Evolutionary conservation across 139 green algal species (phyloP).

Genomic region (Yamagishiella unicocca): DNA sequence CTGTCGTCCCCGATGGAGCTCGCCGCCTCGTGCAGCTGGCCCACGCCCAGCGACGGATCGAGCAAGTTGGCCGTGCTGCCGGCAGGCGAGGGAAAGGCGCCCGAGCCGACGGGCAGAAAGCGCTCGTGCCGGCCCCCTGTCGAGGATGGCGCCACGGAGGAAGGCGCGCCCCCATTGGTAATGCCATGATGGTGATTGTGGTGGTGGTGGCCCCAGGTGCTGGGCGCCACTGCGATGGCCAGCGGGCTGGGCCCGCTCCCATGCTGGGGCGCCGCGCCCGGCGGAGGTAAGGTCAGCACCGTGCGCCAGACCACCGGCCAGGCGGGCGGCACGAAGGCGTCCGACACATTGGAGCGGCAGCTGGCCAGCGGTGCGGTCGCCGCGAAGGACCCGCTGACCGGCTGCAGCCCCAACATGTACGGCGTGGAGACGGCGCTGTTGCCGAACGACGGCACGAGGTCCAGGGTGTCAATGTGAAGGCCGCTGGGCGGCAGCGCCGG

Average conservation of each 20-base stretch:
- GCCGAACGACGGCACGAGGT: not conserved
- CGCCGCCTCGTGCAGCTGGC: not conserved
- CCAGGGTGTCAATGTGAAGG: slow-evolving; percentile 1
- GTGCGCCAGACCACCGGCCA: slow-evolving; percentile 34
- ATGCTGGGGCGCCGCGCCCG: too few species aligned
- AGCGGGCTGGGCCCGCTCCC: too few species aligned
- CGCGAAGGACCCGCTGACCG: not conserved
- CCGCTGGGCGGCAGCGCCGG: not conserved
- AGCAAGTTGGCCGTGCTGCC: slow-evolving; percentile 9
- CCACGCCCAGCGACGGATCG: not conserved
- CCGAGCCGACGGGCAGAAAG: not conserved
- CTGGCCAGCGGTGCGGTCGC: not conserved
- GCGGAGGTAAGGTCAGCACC: not conserved
- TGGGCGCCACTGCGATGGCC: not conserved
- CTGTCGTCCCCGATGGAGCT: not conserved
- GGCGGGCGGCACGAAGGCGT: not conserved
- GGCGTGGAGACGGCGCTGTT: slow-evolving; percentile 43
- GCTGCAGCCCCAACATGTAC: slow-evolving; percentile 49
- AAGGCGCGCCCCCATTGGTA: not conserved
- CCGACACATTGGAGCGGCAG: slow-evolving; percentile 6
- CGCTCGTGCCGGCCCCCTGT: not conserved
- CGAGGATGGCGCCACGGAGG: not conserved
- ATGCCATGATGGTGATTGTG: too few species aligned
- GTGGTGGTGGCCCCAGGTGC: not conserved
- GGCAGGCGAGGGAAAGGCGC: slow-evolving; percentile 16